A percentile compares a stretch with the other conserved stretches of the same genome.
These are phyloP conservation scores for Lepidium sativum DNA, from an alignment of 345 rosid genomes.

Conservation along the genomic window DNA sequence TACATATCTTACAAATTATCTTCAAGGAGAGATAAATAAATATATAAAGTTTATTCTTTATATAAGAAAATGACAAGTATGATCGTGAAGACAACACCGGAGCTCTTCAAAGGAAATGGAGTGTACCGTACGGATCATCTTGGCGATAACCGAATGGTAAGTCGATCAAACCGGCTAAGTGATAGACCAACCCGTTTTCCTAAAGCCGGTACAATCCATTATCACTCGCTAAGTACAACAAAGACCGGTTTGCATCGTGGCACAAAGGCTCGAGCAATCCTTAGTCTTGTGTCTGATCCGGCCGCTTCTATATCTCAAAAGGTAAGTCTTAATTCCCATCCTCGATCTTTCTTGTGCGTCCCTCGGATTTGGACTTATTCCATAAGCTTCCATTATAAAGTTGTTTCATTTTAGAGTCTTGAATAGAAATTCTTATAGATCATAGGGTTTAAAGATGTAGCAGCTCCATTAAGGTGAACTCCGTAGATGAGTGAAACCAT, in stretches of 20 bases:
- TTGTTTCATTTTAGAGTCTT: not conserved
- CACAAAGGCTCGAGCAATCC: constrained; percentile 19
- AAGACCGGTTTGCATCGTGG: constrained; percentile 16
- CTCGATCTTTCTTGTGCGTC: not conserved
- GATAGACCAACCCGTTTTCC: constrained; percentile 7
- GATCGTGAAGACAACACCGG: constrained; percentile 26
- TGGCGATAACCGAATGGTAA: constrained; percentile 1
- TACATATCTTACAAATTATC: not conserved
- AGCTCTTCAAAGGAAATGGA: constrained; percentile 24
- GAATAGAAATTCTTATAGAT: not conserved
- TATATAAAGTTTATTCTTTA: not conserved
- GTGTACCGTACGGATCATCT: constrained; percentile 18
- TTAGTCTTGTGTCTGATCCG: constrained; percentile 27
- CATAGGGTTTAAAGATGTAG: not conserved
- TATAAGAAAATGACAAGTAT: constrained; percentile 24
- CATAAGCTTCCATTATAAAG: not conserved
- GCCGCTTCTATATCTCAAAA: constrained; percentile 7
- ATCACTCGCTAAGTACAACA: constrained; percentile 10
- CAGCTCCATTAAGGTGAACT: not conserved
- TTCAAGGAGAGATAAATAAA: not conserved
- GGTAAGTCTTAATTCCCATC: constrained; percentile 14
- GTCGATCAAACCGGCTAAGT: constrained; percentile 12
- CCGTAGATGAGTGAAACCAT: not conserved
- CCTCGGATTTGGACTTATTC: not conserved
- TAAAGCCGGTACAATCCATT: constrained; percentile 6